Evolutionary conservation across 2,329 filamentous ascomycete genomes (phyloP).

Genomic region (Keithomyces neogunnii): DNA sequence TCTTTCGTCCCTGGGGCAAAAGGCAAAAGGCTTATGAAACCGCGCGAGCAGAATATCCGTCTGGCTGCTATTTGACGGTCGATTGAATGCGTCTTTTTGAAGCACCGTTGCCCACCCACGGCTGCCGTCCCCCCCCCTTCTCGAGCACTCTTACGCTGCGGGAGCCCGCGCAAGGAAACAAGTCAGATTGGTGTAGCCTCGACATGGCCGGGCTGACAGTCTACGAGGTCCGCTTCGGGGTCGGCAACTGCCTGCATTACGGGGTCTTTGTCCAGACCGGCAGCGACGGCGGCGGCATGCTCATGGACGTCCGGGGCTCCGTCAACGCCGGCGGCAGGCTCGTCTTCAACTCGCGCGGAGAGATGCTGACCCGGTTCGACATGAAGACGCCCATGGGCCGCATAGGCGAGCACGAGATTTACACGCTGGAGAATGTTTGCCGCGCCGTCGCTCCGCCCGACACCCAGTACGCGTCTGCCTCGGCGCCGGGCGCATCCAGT

Average conservation of each 20-base stretch:
- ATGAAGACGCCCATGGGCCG: constrained; percentile 1
- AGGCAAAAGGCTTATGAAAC: too few species aligned
- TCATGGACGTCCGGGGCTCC: constrained; percentile 5
- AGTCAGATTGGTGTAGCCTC: not conserved
- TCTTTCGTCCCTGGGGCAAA: too few species aligned
- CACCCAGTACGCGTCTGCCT: constrained; percentile 1
- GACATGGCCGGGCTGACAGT: not conserved
- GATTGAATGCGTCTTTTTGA: too few species aligned
- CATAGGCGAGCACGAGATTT: not conserved
- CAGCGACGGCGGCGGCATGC: constrained; percentile 3
- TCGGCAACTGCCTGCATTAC: not conserved
- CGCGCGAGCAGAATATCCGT: too few species aligned
- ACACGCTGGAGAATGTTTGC: constrained; percentile 3
- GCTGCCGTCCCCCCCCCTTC: too few species aligned
- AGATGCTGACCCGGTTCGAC: constrained; percentile 3
- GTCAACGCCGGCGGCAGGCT: constrained; percentile 4
- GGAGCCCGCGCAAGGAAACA: too few species aligned
- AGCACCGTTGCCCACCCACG: too few species aligned
- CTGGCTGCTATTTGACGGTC: too few species aligned
- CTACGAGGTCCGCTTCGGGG: not conserved
- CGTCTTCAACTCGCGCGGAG: constrained; percentile 1
- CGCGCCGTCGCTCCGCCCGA: not conserved
- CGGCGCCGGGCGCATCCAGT: not conserved
- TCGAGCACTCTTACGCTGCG: too few species aligned
- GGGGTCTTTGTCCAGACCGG: constrained; percentile 6